Percentiles rank a stretch among this genome's conserved stretches.
These are phyloP conservation scores for Sugiyamaella sp. DNA, from an alignment of 1,139 yeast species.

Conservation along the genomic window DNA sequence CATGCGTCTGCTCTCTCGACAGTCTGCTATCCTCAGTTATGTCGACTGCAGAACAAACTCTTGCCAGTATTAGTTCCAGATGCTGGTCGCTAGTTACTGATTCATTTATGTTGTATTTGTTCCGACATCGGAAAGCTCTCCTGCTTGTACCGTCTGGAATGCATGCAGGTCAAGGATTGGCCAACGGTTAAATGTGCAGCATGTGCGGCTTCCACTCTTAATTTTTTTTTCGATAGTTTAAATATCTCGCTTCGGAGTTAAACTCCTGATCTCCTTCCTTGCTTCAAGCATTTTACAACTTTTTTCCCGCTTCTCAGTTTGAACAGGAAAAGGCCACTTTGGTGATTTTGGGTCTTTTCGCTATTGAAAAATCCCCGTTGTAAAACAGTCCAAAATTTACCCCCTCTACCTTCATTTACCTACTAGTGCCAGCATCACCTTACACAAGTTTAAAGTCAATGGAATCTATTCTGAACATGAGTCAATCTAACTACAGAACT, in stretches of 20 bases:
- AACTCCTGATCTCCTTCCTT: not conserved
- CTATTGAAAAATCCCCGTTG: constrained; percentile 19
- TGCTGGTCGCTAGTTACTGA: not conserved
- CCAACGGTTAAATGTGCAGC: constrained; percentile 2
- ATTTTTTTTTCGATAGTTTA: not conserved
- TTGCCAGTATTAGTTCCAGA: too few species aligned
- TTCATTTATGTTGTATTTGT: not conserved
- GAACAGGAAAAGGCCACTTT: constrained; percentile 19
- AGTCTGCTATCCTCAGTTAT: too few species aligned
- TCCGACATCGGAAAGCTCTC: not conserved
- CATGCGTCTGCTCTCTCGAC: too few species aligned
- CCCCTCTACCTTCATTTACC: not conserved
- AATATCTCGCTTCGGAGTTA: not conserved
- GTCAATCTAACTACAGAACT: constrained; percentile 13
- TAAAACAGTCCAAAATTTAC: not conserved
- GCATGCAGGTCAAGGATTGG: not conserved
- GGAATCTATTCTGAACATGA: constrained; percentile 2
- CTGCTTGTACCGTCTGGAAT: not conserved
- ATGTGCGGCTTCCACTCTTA: constrained; percentile 16
- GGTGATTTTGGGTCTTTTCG: constrained; percentile 22
- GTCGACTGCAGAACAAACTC: too few species aligned
- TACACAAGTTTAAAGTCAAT: not conserved
- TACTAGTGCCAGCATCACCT: constrained; percentile 11
- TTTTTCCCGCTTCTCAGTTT: not conserved
- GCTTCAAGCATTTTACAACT: not conserved